Percentiles rank a stretch among this genome's conserved stretches.
Evolutionary conservation across 306 rosid genomes (phyloP).

Genomic region (Delonix regia): DNA sequence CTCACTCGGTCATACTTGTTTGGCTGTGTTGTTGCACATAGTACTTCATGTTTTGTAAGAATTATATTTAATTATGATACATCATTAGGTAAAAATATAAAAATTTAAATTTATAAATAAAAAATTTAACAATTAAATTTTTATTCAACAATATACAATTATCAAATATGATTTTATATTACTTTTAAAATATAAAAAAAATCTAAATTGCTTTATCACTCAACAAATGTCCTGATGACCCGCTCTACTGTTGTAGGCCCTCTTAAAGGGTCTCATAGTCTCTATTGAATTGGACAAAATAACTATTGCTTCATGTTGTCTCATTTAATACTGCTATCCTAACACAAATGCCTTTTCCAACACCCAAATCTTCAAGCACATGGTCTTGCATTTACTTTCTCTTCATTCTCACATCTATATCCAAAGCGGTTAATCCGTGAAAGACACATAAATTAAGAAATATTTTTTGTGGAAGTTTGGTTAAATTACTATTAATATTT

Average conservation of each 20-base stretch:
- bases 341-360: conserved; percentile 31
- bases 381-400: conserved; percentile 53
- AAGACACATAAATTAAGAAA: not conserved
- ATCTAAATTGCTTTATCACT: too few species aligned
- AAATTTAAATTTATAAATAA: too few species aligned
- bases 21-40: conserved; percentile 12
- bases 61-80: too few species aligned
- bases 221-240: conserved; percentile 49
- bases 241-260: conserved; percentile 30
- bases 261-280: conserved; percentile 15
- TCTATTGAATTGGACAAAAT: conserved; percentile 37
- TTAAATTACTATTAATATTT: too few species aligned
- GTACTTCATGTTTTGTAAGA: too few species aligned
- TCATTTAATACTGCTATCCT: conserved; percentile 44
- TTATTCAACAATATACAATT: too few species aligned
- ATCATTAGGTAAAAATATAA: too few species aligned
- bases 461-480: not conserved
- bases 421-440: not conserved
- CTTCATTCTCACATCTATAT: conserved; percentile 11
- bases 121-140: too few species aligned
- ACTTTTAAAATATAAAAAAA: too few species aligned
- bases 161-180: too few species aligned
- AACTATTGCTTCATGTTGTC: conserved; percentile 43
- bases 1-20: not conserved
- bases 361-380: conserved; percentile 55